Conservation (phyloP, 179 eudicot genomes). For the Heliamphora pulchella region DNA sequence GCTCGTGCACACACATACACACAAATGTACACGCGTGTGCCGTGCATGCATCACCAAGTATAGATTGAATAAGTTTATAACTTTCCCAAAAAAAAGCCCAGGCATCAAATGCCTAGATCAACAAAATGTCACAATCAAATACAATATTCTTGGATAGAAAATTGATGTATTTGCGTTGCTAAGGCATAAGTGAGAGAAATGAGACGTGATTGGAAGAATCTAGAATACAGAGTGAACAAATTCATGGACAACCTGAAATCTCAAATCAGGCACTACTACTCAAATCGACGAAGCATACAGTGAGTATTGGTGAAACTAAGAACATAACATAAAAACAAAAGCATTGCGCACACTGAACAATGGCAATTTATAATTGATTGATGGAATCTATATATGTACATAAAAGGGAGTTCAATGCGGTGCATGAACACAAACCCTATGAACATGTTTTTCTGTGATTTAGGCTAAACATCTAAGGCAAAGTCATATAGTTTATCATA, state of each 20-base stretch:
- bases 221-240: neutral
- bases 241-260: neutral
- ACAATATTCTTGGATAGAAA: neutral
- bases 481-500: neutral
- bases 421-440: neutral
- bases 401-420: neutral
- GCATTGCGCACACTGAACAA: neutral
- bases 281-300: neutral
- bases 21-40: neutral
- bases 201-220: neutral
- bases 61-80: neutral
- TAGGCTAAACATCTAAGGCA: neutral
- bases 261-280: conserved; percentile 2
- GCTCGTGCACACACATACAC: neutral
- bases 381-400: neutral
- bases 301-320: neutral
- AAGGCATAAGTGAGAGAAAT: neutral
- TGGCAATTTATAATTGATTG: neutral
- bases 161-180: too few species aligned
- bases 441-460: neutral
- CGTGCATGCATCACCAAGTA: too few species aligned
- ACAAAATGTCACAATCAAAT: neutral
- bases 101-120: neutral
- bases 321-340: neutral
- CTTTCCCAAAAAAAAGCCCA: neutral